Conservation (phyloP, 345 rosid genomes). For the Corchorus olitorius region DNA sequence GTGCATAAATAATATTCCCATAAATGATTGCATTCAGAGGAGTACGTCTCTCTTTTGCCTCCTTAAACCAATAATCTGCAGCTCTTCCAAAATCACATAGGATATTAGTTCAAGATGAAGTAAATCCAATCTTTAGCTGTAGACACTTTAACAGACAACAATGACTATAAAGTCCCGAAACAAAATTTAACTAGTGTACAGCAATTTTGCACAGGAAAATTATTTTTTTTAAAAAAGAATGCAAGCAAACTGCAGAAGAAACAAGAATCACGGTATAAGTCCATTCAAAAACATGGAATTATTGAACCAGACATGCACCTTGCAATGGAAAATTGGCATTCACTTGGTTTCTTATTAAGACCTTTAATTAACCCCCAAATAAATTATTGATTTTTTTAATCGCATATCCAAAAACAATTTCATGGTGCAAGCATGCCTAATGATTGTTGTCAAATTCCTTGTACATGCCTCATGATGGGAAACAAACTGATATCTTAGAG, state of each 20-base stretch:
- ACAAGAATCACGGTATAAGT: background rate
- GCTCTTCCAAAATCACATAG: conserved; percentile 71
- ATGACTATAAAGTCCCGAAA: background rate
- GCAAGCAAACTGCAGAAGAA: background rate
- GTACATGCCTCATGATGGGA: background rate
- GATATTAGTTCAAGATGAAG: conserved; percentile 39
- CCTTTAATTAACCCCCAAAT: background rate
- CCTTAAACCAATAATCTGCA: conserved; percentile 91
- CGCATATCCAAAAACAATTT: background rate
- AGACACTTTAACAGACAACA: background rate
- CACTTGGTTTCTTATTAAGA: background rate
- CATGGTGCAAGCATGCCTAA: background rate
- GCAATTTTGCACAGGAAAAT: background rate
- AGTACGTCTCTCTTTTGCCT: conserved; percentile 68
- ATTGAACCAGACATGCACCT: background rate
- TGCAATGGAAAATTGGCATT: background rate
- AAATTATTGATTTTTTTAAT: background rate
- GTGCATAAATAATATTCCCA: conserved; percentile 86
- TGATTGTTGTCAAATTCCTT: conserved; percentile 8
- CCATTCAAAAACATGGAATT: background rate
- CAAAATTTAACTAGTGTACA: background rate
- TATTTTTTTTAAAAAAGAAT: background rate
- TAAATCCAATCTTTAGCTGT: background rate
- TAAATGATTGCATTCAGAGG: conserved; percentile 79
- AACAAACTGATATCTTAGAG: background rate